These are phyloP conservation scores for Mycena haematopus DNA, from an alignment of 768 basidiomycete species.

Conservation along the genomic window DNA sequence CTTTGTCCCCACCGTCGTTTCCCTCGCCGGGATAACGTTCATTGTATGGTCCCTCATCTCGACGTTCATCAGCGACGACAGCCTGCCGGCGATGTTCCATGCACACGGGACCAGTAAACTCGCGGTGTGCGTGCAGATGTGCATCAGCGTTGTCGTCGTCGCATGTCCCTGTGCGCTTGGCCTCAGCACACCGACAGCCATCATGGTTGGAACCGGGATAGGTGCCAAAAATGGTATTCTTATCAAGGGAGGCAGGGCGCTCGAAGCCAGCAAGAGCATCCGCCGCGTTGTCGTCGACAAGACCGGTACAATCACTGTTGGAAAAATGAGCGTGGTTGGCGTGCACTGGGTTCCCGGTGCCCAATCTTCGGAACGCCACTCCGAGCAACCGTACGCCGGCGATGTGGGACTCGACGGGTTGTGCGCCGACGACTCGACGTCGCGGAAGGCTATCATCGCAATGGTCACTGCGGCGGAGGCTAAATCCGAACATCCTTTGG, in stretches of 20 bases:
- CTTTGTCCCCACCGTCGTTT: constrained; percentile 93
- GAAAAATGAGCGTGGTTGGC: constrained; percentile 85
- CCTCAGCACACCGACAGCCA: constrained; percentile 94
- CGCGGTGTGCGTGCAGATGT: constrained; percentile 93
- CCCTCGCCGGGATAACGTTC: constrained; percentile 83
- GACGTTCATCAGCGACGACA: constrained; percentile 55
- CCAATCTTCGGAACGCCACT: constrained; percentile 25
- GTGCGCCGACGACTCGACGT: constrained; percentile 69
- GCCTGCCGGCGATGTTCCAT: constrained; percentile 85
- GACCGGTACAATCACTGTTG: constrained; percentile 95
- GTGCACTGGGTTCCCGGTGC: constrained; percentile 71
- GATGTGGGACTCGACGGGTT: constrained; percentile 50
- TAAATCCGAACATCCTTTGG: constrained; percentile 94
- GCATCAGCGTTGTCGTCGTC: constrained; percentile 97
- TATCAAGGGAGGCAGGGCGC: constrained; percentile 95
- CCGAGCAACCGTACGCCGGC: constrained; percentile 53
- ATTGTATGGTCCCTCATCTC: constrained; percentile 82
- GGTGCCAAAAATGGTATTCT: constrained; percentile 97
- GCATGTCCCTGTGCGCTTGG: constrained; percentile 98
- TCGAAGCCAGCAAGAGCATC: constrained; percentile 88
- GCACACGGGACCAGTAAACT: constrained; percentile 83
- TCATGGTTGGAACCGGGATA: constrained; percentile 99
- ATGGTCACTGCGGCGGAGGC: constrained; percentile 89
- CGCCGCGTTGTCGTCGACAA: constrained; percentile 91
- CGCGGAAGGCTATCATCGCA: constrained; percentile 67